These are phyloP conservation scores for Saussurea involucrata DNA, from an alignment of 129 eudicot species.

Conservation along the genomic window DNA sequence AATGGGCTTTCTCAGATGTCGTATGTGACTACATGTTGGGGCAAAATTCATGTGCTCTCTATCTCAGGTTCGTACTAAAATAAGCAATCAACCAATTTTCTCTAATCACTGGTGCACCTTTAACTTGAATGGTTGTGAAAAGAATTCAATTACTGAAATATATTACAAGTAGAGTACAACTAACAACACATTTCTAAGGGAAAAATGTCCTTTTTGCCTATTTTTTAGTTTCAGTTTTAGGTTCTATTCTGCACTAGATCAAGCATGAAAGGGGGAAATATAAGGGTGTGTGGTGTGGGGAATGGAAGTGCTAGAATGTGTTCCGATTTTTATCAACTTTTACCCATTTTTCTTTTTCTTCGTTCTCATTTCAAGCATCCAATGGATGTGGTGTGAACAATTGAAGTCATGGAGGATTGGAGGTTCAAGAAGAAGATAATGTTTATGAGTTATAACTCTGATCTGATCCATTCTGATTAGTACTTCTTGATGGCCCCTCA, in stretches of 20 bases:
- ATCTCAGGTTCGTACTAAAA: constrained; percentile 66
- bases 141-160: not conserved
- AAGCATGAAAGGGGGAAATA: not conserved
- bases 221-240: not conserved
- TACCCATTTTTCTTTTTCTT: no score
- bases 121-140: not conserved
- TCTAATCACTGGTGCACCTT: not conserved
- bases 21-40: constrained; percentile 88
- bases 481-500: no score
- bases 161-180: not conserved
- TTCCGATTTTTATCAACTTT: no score
- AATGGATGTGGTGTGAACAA: not conserved
- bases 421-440: not conserved
- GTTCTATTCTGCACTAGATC: not conserved
- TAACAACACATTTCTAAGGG: not conserved
- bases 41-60: constrained; percentile 82
- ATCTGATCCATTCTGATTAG: not conserved
- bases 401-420: not conserved
- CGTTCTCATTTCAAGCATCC: not conserved
- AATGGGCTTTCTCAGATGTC: constrained; percentile 84
- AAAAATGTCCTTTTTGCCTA: not conserved
- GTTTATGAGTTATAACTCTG: not conserved
- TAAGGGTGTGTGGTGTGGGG: not conserved
- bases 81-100: not conserved
- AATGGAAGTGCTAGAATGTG: not conserved